phyloP scores from a whole-genome alignment of 768 basidiomycete genomes.

The Mycena rosella region DNA sequence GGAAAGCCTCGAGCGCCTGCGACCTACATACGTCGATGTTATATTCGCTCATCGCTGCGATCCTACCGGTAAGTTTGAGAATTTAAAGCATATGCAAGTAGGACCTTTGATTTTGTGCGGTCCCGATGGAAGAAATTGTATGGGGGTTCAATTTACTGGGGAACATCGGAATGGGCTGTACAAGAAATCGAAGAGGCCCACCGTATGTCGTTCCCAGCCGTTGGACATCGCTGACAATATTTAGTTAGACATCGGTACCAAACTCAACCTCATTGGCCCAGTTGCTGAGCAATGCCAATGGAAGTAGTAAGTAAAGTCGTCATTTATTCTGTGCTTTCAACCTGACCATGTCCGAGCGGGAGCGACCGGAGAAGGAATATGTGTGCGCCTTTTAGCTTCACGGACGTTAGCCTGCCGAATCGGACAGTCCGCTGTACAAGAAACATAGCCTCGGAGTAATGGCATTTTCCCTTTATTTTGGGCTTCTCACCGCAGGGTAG shows the following conservation, averaged over 20 bases:
- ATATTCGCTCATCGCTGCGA: slow-evolving; percentile 81
- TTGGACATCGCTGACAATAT: too few relatives aligned
- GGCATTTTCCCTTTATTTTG: slow-evolving; percentile 81
- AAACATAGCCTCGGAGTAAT: slow-evolving; percentile 79
- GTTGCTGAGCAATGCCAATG: slow-evolving; percentile 84
- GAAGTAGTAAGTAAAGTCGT: slow-evolving; percentile 56
- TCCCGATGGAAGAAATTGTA: slow-evolving; percentile 83
- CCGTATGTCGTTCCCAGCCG: slow-evolving; percentile 47
- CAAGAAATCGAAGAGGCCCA: slow-evolving; percentile 76
- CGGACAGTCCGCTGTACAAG: slow-evolving; percentile 67
- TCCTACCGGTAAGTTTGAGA: slow-evolving; percentile 54
- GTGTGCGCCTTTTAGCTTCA: slow-evolving; percentile 50
- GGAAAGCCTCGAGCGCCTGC: slow-evolving; percentile 74
- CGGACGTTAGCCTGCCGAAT: neutral
- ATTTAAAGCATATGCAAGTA: neutral
- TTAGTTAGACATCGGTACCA: slow-evolving; percentile 70
- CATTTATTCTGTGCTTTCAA: neutral
- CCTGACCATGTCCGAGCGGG: slow-evolving; percentile 78
- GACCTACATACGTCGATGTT: slow-evolving; percentile 81
- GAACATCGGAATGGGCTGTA: slow-evolving; percentile 84
- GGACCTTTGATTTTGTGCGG: slow-evolving; percentile 40
- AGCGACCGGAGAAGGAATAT: slow-evolving; percentile 87
- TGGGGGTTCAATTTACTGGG: slow-evolving; percentile 88
- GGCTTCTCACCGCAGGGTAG: slow-evolving; percentile 73
- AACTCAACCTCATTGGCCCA: slow-evolving; percentile 75